Base-by-base conservation (phyloP, 1,284 basidiomycete genomes). In the Pulchroboletus neoregius region DNA sequence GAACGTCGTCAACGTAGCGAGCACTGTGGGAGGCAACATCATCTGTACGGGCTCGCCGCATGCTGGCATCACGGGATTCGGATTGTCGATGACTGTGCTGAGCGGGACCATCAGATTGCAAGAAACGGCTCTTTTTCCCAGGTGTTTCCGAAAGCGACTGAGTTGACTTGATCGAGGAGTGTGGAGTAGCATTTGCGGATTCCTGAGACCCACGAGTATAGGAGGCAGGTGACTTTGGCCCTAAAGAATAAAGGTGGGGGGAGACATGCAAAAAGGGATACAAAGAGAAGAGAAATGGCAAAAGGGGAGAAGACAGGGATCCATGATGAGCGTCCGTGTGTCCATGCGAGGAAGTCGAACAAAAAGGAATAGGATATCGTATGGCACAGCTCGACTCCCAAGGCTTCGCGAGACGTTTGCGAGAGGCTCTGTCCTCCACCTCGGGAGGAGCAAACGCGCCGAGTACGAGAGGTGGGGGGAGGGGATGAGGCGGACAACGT, bases 401-500 rank as follows among this genome's bases (percentile, higher is more conserved):
- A 75, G 72, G 72, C 67, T 71, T 75, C 69, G 66, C 69, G 57
- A 74, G 73, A 73, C 68, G 67, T 65, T 60, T 67, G 65, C 67
- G 54, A 68, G 58, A 62, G 64, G 68, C 62, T 61, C 52, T 55
- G 66, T 67, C 70, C 68, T 75, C 71, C 74, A 68, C 74, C 73
- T 69, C 67, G 71, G 69, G 69, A 77, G 70, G 68, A 71, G 66
- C 56, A 62, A 60, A 56, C 56, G 58, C 66, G 70, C 68, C 64
- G 58, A 61, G 62, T 61, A 67, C 63, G 66, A 68, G 64, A 63
- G 69, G 69, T 67, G 66, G 62, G 65, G 66, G 56, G 62, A 71
- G 68, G 71, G 70, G 62, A 79, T 68, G 76, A 82, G 75, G 80
- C 72, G 70, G 79, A 85, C 71, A 87, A 87, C 83, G 83, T 87